These are phyloP conservation scores for Populus tremula DNA, from an alignment of 345 rosid species.

Conservation along the genomic window DNA sequence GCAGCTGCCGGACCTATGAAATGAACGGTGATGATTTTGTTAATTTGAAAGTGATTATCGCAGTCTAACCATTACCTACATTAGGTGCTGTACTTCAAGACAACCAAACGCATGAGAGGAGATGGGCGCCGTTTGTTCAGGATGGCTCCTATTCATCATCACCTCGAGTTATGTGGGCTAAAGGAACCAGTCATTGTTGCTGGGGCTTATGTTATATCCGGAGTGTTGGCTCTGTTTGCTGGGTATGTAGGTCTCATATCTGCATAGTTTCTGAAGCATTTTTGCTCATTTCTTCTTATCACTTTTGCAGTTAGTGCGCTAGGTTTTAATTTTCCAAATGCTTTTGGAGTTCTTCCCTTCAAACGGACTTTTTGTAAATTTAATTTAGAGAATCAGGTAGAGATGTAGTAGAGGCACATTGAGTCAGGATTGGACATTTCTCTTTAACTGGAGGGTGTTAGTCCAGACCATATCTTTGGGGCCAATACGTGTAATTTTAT, in stretches of 20 bases:
- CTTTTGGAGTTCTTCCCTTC: not conserved
- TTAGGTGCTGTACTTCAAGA: slow-evolving; percentile 44
- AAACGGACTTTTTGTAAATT: not conserved
- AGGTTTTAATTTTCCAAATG: not conserved
- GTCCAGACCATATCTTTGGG: no score
- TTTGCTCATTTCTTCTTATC: not conserved
- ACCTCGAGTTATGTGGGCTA: slow-evolving; percentile 45
- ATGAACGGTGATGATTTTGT: no score
- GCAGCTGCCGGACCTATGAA: no score
- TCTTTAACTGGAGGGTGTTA: no score
- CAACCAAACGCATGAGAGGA: slow-evolving; percentile 36
- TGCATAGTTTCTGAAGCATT: slow-evolving; percentile 33
- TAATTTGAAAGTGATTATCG: not conserved
- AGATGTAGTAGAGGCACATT: slow-evolving; percentile 4
- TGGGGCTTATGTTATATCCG: slow-evolving; percentile 44
- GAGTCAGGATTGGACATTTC: no score
- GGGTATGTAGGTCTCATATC: slow-evolving; percentile 59
- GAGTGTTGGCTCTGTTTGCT: slow-evolving; percentile 46
- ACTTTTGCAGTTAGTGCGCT: slow-evolving; percentile 8
- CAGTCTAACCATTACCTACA: not conserved
- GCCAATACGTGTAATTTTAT: no score
- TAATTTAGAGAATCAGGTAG: not conserved
- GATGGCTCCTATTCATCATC: slow-evolving; percentile 56
- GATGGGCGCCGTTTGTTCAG: slow-evolving; percentile 37
- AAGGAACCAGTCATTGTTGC: slow-evolving; percentile 57